Evolutionary conservation across 345 rosid species (phyloP), one percentile per base, ranked within the genome.

Genomic region (Hibiscus trionum): DNA sequence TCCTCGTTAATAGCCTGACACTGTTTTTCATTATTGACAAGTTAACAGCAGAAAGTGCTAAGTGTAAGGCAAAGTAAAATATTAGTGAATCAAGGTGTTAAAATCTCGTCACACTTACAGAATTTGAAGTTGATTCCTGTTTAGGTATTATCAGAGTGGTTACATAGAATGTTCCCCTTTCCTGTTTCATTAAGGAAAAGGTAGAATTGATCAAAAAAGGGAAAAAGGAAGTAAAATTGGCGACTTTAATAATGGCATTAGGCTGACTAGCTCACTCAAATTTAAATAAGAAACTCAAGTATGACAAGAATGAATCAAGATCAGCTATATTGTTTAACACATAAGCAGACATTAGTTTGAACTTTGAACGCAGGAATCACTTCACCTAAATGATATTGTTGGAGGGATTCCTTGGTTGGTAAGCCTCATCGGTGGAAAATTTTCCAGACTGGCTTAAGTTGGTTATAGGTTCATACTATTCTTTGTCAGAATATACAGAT

Each of bases 131-230:
- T 49, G 98, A 86, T 76, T 88, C 95, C 79, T 93, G 98, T 84
- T 91, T 89, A 46, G 98, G 98, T 80, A 93, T 87, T 59, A 93
- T 93, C 78, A 93, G 82, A 74, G 98, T 91, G 12, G 98, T 93
- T 1, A 87, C 98, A 66, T 88, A 93, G 53, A 88, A 89, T 19
- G 86, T 76, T 27, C 83, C 88, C 15, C 67, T 83, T 77, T 91
- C 97, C 98, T 93, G 85, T 70, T 70, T 14, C 62, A 74, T 62
- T 47, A 21, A 37, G 42, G 42, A 37, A 31, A 31, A 3, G 35
- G 35, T 31, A 31, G 5, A 31, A 31, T 4, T 4, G 35, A 31
- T 31, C 31, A 4, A 31, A 31, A 31, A 31, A 31, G 69, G 77
- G 17, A 27, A 7, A 17, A 26, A 67, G 14, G 37, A 65, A 3